These are phyloP conservation scores for Boletus subcaerulescens DNA, from an alignment of 768 basidiomycete species.

Conservation along the genomic window DNA sequence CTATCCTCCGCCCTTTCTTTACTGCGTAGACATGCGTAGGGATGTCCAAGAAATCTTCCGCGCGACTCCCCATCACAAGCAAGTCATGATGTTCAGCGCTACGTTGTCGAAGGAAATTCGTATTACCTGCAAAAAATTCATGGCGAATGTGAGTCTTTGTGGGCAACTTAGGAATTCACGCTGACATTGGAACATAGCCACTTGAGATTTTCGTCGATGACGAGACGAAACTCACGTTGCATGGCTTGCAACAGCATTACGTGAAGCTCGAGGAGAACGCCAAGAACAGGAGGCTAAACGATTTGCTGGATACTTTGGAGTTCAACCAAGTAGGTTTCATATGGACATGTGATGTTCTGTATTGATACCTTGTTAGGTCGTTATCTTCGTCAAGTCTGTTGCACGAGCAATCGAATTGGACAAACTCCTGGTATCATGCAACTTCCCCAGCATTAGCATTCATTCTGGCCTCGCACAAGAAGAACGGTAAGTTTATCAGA, in stretches of 20 bases:
- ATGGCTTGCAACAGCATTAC: conserved; percentile 98
- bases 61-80: conserved; percentile 98
- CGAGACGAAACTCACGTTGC: conserved; percentile 96
- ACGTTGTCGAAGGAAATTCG: conserved; percentile 97
- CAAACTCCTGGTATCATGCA: conserved; percentile 93
- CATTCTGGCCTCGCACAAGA: conserved; percentile 94
- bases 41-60: conserved; percentile 99
- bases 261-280: conserved; percentile 92
- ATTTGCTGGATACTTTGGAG: conserved; percentile 90
- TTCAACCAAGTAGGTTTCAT: conserved; percentile 82
- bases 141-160: conserved; percentile 80
- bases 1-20: conserved; percentile 54
- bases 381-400: conserved; percentile 99
- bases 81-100: conserved; percentile 99
- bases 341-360: not conserved
- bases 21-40: conserved; percentile 93
- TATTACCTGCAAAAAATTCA: conserved; percentile 98
- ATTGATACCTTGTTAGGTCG: conserved; percentile 59
- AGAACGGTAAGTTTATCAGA: conserved; percentile 71
- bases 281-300: conserved; percentile 97
- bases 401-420: conserved; percentile 95
- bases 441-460: conserved; percentile 97
- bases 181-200: conserved; percentile 53
- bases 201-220: conserved; percentile 99
- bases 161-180: not conserved